Evolutionary conservation across 2,329 filamentous ascomycete genomes (phyloP), one percentile per base, ranked within the genome.

Genomic region (Dactylellina cionopaga): DNA sequence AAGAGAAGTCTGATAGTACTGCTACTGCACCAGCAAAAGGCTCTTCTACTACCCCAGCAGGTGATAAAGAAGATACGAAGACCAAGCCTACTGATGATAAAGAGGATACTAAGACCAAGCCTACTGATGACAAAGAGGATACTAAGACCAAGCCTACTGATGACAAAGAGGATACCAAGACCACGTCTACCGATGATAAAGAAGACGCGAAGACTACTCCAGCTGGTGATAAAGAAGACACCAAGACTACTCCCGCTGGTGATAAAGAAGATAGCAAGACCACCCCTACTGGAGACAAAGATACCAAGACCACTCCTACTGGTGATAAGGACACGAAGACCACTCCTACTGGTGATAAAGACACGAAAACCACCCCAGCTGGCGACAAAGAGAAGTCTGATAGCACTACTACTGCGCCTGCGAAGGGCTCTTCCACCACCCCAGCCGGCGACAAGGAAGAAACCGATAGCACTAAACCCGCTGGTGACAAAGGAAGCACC

Each of bases 381-480:
- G 46, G 35, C 24, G 47, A 33, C n/a, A 44, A 62, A 15, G 39
- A 60, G 19, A 24, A 56, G 9, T 22, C 22, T 15, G 54, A 59
- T 13, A 59, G 15, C 3, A 19, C n/a, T 19, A 44, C 41, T 13
- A 33, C 25, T 11, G n/a, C 11, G 11, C 15, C 11, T 19, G n/a
- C n/a, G n/a, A n/a, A 9, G 10, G 33, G n/a, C 7, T 25, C 51
- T 19, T 5, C 27, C 19, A 29, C 24, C 35, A 17, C 35, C 3
- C 35, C 35, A 5, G 35, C 4, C n/a, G 4, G 4, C 22, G 51
- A 11, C 7, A 7, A 22, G 9, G 24, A 43, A 11, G 25, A 27
- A n/a, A 19, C 10, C 24, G 11, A 1, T 5, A 24, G n/a, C 11
- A 27, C 41, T 2, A 31, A 58, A 11, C 35, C 27, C 1, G 31